Evolutionary conservation across 192 early-diverging fungal species (phyloP), one percentile per base, ranked within the genome.

Genomic region (Backusella liffmaniae): DNA sequence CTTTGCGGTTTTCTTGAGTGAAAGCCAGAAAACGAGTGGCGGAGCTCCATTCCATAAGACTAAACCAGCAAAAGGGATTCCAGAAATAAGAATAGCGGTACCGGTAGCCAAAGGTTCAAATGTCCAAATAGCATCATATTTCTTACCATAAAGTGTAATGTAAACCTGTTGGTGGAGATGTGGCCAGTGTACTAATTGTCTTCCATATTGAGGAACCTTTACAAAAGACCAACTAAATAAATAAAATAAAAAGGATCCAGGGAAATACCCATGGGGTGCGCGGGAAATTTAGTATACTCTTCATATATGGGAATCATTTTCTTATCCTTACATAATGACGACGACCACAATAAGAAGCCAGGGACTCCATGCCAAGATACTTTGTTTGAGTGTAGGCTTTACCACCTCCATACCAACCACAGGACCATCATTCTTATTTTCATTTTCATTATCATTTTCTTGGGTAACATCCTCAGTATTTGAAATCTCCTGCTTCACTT

Each of bases 71-170:
- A 76, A 83, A 3, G 71, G 53, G 5, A 83, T 21, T 16, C 26
- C 66, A 29, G 76, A 51, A 6, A 78, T 39, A 15, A 83, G 65
- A 59, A 83, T 79, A 18, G 77, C 77, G 16, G 82, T 83, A 18
- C 82, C 82, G 5, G 82, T 83, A 32, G 82, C 82, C 15, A 83
- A 62, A 26, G 82, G 82, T 30, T 83, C 78, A 72, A 83, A 83
- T 16, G 41, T 67, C 77, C 78, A 83, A 26, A 83, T 37, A 16
- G 82, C 82, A 42, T 62, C 75, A 30, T 83, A 83, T 30, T 68
- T 70, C 39, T 83, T 76, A 3, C 30, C n/a, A 34, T 79, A 83
- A n/a, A 83, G 67, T 7, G 82, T 83, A 34, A 83, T 37, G 44
- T 72, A 83, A n/a, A 83, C 78, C 36, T 73, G n/a, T 42, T 81